phyloP scores from a whole-genome alignment of 805 yeast species.

The Komagataella ulmi region DNA sequence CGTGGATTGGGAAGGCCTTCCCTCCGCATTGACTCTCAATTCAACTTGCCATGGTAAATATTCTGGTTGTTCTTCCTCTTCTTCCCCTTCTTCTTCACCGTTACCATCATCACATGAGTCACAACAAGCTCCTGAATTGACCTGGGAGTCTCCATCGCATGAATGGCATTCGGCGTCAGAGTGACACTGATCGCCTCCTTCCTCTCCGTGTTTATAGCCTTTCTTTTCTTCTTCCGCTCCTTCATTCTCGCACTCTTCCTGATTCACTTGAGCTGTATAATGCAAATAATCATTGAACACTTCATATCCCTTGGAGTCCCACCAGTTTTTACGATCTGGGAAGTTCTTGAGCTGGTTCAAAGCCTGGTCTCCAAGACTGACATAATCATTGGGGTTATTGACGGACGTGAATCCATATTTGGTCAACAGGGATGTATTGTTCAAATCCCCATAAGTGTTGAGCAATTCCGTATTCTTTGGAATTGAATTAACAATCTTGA shows the following conservation, averaged over 20 bases:
- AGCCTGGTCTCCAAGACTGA: constrained; percentile 43
- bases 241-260: constrained; percentile 5
- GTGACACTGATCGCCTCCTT: constrained; percentile 1
- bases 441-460: constrained; percentile 71
- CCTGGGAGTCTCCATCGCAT: neutral
- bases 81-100: constrained; percentile 12
- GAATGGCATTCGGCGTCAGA: neutral
- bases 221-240: constrained; percentile 10
- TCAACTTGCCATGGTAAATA: constrained; percentile 26
- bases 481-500: constrained; percentile 33
- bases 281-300: constrained; percentile 9
- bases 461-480: constrained; percentile 46
- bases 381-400: constrained; percentile 39
- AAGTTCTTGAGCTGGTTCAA: constrained; percentile 17
- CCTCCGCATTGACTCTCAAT: constrained; percentile 23
- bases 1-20: constrained; percentile 30
- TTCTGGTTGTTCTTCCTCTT: constrained; percentile 15
- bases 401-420: constrained; percentile 66
- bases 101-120: constrained; percentile 5
- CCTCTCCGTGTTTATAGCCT: neutral
- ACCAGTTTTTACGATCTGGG: constrained; percentile 29
- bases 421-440: constrained; percentile 53
- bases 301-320: constrained; percentile 30
- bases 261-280: constrained; percentile 5
- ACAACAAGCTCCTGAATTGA: neutral